These are phyloP conservation scores for Agrostemma githago DNA, from an alignment of 148 eudicot species.

Conservation along the genomic window DNA sequence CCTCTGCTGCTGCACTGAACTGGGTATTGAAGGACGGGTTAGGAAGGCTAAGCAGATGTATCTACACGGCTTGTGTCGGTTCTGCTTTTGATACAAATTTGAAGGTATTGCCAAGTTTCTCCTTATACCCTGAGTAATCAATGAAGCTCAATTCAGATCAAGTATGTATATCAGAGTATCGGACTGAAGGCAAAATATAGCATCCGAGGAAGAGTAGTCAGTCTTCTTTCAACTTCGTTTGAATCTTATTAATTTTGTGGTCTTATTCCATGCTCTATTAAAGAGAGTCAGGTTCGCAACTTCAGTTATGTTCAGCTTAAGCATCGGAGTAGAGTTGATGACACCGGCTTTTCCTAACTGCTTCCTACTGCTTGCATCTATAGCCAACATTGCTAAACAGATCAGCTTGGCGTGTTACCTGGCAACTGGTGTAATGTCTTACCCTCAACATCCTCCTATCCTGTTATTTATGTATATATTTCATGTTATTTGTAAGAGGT, in stretches of 20 bases:
- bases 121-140: neutral
- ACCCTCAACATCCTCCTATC: slow-evolving; percentile 8
- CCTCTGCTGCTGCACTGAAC: slow-evolving; percentile 90
- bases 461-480: neutral
- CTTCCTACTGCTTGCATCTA: slow-evolving; percentile 84
- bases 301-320: slow-evolving; percentile 81
- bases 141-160: neutral
- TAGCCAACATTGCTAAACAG: slow-evolving; percentile 90
- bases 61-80: slow-evolving; percentile 83
- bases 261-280: slow-evolving; percentile 18
- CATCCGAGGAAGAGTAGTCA: neutral
- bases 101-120: slow-evolving; percentile 47
- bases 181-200: neutral
- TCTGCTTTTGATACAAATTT: slow-evolving; percentile 93
- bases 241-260: slow-evolving; percentile 2
- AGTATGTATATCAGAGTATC: neutral
- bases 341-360: slow-evolving; percentile 80
- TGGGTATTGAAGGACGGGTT: slow-evolving; percentile 98
- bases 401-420: slow-evolving; percentile 90
- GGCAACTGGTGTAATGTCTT: slow-evolving; percentile 78
- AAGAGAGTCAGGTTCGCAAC: slow-evolving; percentile 90
- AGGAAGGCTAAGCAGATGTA: slow-evolving; percentile 89
- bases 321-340: slow-evolving; percentile 91
- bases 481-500: neutral
- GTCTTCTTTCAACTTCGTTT: slow-evolving; percentile 3